Base-by-base conservation (phyloP, 768 basidiomycete genomes). In the Chalciporus sphaerocephalus region DNA sequence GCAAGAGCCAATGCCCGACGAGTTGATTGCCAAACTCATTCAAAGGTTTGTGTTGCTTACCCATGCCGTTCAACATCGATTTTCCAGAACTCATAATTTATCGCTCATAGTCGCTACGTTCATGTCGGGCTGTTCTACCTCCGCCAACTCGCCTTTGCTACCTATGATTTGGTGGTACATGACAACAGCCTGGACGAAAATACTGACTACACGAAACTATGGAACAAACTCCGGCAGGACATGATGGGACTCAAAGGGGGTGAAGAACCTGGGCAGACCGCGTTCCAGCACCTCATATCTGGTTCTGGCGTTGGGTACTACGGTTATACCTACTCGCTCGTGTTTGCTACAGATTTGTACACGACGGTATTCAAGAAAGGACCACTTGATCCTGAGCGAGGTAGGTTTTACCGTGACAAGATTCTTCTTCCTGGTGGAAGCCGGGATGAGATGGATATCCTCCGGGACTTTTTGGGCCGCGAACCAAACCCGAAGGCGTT, bases 391-490 rank as follows among this genome's bases (percentile, higher is more conserved):
- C 80, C 84, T 3, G 68, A 64, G 20, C 75, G 77, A 20, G 87
- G 90, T 6, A 69, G 74, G 49, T 70, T 65, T 18, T 92, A 92
- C 62, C 76, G 88, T 10, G 74, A 85, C 42, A 80, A 81, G 63
- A 90, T 92, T 52, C 73, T 92, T n/a, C 67, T 68, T 30, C 75
- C 76, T 17, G 54, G 90, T 23, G 87, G 85, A 20, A 85, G 81
- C 55, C 76, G 85, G 13, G 89, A 92, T 49, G 90, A 91, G 58
- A 64, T 81, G 44, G 54, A 85, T 39, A 83, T 83, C 11, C 74
- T 93, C 46, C 46, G 87, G 86, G 80, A 82, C 53, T 90, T 92
- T 77, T 74, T 91, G 39, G 87, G 87, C 5, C 76, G 88, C 16
- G 70, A 74, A 38, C 85, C 88, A 18, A 85, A 84, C 54, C 81